These are phyloP conservation scores for Aspergillus nidulans DNA, from an alignment of 495 filamentous ascomycete species.

Conservation along the genomic window DNA sequence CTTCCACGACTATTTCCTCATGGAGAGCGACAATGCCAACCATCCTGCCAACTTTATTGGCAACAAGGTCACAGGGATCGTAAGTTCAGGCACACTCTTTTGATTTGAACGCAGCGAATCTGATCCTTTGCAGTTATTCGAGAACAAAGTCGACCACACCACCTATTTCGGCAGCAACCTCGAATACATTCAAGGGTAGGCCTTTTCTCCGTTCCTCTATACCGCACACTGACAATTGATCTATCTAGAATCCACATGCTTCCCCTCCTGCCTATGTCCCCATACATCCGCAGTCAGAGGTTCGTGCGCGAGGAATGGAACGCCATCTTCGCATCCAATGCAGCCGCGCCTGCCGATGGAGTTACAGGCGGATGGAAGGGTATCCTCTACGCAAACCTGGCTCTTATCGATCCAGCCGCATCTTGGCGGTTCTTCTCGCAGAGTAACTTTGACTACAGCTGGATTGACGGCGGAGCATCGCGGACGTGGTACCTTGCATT, in stretches of 20 bases:
- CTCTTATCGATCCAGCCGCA: slow-evolving; percentile 65
- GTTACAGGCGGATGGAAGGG: slow-evolving; percentile 79
- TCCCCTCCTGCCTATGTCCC: slow-evolving; percentile 68
- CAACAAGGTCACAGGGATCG: slow-evolving; percentile 88
- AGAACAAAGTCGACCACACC: slow-evolving; percentile 93
- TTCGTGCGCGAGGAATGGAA: slow-evolving; percentile 89
- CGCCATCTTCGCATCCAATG: slow-evolving; percentile 57
- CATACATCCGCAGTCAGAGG: slow-evolving; percentile 57
- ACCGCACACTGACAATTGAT: slow-evolving; percentile 10
- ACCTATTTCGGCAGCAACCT: slow-evolving; percentile 84
- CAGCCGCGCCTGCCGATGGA: slow-evolving; percentile 47
- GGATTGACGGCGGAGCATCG: slow-evolving; percentile 82
- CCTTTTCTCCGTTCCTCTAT: not conserved
- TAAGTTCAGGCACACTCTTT: slow-evolving; percentile 25
- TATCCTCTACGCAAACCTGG: slow-evolving; percentile 77
- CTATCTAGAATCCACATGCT: slow-evolving; percentile 90
- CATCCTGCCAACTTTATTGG: slow-evolving; percentile 72
- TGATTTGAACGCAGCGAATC: not conserved
- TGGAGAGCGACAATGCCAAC: slow-evolving; percentile 63
- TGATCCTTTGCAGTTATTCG: slow-evolving; percentile 58
- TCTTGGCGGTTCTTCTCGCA: slow-evolving; percentile 72
- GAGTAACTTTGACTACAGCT: slow-evolving; percentile 59
- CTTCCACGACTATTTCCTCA: slow-evolving; percentile 76
- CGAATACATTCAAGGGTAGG: slow-evolving; percentile 77
- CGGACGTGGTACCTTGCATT: slow-evolving; percentile 87